These are phyloP conservation scores for Singerocomus inundabilis DNA, from an alignment of 1,284 basidiomycete genomes.

Conservation along the genomic window DNA sequence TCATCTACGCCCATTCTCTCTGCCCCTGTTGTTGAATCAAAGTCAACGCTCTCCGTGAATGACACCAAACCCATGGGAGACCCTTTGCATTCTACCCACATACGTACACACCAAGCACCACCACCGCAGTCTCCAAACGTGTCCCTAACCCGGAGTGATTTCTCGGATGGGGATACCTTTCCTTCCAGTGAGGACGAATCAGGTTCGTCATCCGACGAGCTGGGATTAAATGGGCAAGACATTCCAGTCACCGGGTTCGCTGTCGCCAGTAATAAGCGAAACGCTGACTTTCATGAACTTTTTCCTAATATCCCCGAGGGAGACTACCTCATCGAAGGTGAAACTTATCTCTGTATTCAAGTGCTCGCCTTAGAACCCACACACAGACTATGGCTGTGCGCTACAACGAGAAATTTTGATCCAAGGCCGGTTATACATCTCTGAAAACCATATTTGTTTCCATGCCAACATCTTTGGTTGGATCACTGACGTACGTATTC, in stretches of 20 bases:
- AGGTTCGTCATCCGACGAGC: slow-evolving; percentile 40
- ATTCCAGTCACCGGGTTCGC: slow-evolving; percentile 92
- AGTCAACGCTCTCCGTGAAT: slow-evolving; percentile 15
- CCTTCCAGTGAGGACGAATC: slow-evolving; percentile 33
- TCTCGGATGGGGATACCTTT: slow-evolving; percentile 30
- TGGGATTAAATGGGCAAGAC: slow-evolving; percentile 63
- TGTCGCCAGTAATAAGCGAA: slow-evolving; percentile 92
- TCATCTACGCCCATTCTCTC: slow-evolving; percentile 21
- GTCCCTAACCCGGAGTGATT: slow-evolving; percentile 21
- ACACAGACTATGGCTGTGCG: slow-evolving; percentile 95
- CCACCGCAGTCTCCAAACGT: slow-evolving; percentile 21
- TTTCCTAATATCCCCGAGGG: slow-evolving; percentile 90
- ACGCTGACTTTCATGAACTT: slow-evolving; percentile 93
- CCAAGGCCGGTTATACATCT: slow-evolving; percentile 95
- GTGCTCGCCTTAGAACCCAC: not conserved
- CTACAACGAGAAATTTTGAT: slow-evolving; percentile 95
- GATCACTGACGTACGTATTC: slow-evolving; percentile 84
- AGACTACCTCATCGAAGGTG: slow-evolving; percentile 97
- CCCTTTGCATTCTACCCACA: not conserved
- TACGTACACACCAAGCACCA: slow-evolving; percentile 1
- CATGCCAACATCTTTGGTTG: slow-evolving; percentile 99
- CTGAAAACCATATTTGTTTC: slow-evolving; percentile 98
- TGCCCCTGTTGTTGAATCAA: slow-evolving; percentile 17
- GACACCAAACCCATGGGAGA: slow-evolving; percentile 11
- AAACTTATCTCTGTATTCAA: slow-evolving; percentile 21